Evolutionary conservation across 2,329 filamentous ascomycete genomes (phyloP), one percentile per base, ranked within the genome.

Genomic region (Exutisphaerella laricina): DNA sequence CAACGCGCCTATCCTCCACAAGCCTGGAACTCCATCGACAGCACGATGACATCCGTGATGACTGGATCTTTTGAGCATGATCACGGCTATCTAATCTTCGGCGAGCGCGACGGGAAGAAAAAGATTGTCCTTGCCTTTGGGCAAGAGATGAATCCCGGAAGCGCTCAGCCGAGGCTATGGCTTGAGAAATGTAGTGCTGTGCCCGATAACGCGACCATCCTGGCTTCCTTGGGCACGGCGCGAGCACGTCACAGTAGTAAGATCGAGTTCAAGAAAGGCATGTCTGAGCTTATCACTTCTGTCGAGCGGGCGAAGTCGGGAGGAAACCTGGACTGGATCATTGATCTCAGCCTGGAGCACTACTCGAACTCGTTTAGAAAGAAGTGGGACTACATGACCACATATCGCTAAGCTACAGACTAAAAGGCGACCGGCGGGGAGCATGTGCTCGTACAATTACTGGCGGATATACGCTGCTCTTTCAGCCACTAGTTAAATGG

Each of bases 241-340:
- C 22, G 33, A 5, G 34, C 41, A 2, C 39, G 37, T 22, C 31
- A 42, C 16, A 21, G n/a, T 10, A 46, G 41, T 4, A 39, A 23
- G 5, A 44, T 51, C 4, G 49, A 51, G 6, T 51, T 54, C 12
- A 49, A 51, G 39, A 51, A 48, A 18, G 46, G 46, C 3, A 13
- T 43, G 14, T 40, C 40, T 6, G 51, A 49, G 14, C 26, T 54
- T 2, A 29, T 45, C 5, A 49, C 46, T 2, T 36, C 40, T 14
- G 48, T 51, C 5, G 44, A 51, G 25, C 17, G 42, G 16, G 37
- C 47, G 6, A 37, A 28, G 4, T 5, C 18, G 1, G 49, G 26
- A 18, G 49, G 43, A 31, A 46, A 51, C 8, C 29, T 45, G 8
- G 51, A 51, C 16, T 54, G 49, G 42, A 34, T 33, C 7, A 46